Evolutionary conservation across 495 filamentous ascomycete species (phyloP).

Genomic region (Trichoderma asperelloides): DNA sequence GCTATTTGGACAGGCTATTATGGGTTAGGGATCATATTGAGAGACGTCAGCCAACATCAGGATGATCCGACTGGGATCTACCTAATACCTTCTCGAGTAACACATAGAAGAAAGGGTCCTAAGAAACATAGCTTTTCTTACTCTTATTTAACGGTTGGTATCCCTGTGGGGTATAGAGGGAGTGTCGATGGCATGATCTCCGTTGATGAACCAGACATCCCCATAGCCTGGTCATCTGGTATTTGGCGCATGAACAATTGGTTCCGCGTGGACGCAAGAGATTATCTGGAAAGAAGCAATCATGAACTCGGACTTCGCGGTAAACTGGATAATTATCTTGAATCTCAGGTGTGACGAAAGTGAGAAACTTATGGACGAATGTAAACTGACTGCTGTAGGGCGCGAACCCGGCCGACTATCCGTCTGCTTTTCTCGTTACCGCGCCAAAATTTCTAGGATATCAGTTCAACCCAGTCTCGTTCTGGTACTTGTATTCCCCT

Average conservation of each 20-base stretch:
- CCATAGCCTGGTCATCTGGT: constrained; percentile 21
- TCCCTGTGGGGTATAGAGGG: constrained; percentile 55
- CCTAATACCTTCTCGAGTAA: constrained; percentile 52
- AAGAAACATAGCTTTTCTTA: constrained; percentile 56
- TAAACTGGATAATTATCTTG: constrained; percentile 52
- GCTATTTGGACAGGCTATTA: background rate
- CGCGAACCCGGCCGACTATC: constrained; percentile 42
- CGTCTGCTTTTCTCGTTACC: constrained; percentile 60
- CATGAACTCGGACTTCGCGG: constrained; percentile 37
- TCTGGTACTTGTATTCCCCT: constrained; percentile 68
- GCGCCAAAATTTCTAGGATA: constrained; percentile 62
- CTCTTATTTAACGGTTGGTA: constrained; percentile 55
- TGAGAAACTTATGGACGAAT: background rate
- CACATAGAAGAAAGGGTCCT: constrained; percentile 53
- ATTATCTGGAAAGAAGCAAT: constrained; percentile 49
- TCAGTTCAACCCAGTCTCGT: constrained; percentile 67
- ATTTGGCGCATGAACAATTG: constrained; percentile 27
- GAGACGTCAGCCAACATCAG: background rate
- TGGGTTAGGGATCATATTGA: background rate
- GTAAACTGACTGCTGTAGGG: constrained; percentile 28
- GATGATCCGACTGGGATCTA: background rate
- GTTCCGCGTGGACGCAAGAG: constrained; percentile 48
- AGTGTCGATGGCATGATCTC: constrained; percentile 46
- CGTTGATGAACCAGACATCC: constrained; percentile 22
- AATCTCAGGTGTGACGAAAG: constrained; percentile 30